Evolutionary conservation across 179 eudicot genomes (phyloP).

Genomic region (Camellia oleifera): DNA sequence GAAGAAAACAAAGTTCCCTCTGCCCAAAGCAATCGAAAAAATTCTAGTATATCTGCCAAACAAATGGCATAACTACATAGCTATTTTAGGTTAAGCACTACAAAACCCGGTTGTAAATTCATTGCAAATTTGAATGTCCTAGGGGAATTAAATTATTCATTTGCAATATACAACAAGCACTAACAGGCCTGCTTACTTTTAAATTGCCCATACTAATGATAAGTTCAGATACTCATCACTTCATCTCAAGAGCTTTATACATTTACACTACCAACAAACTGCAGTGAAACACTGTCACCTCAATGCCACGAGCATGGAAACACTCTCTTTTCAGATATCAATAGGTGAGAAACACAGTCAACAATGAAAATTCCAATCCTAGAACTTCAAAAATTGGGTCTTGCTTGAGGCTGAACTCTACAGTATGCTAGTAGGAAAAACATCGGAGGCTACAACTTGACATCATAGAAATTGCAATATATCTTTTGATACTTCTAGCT

Average conservation of each 20-base stretch:
- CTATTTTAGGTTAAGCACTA: background rate
- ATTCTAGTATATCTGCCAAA: background rate
- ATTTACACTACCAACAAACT: background rate
- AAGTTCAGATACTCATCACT: background rate
- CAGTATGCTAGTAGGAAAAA: background rate
- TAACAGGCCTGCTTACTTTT: background rate
- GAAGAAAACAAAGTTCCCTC: background rate
- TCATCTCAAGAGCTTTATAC: background rate
- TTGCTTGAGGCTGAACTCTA: background rate
- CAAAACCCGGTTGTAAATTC: background rate
- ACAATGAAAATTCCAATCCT: background rate
- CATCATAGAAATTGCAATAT: background rate
- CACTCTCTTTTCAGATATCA: background rate
- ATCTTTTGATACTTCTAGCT: constrained; percentile 21
- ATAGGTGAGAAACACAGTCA: background rate
- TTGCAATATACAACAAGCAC: background rate
- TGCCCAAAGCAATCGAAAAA: background rate
- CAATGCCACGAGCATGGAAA: background rate
- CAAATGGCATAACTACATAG: background rate
- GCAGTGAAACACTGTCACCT: background rate
- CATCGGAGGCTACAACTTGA: background rate
- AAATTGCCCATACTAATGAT: background rate
- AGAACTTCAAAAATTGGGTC: background rate
- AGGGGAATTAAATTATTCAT: background rate
- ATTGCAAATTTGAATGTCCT: background rate